Evolutionary conservation across 352 stramenopile species (phyloP), one percentile per base, ranked within the genome.

Genomic region (Lagenidium giganteum): DNA sequence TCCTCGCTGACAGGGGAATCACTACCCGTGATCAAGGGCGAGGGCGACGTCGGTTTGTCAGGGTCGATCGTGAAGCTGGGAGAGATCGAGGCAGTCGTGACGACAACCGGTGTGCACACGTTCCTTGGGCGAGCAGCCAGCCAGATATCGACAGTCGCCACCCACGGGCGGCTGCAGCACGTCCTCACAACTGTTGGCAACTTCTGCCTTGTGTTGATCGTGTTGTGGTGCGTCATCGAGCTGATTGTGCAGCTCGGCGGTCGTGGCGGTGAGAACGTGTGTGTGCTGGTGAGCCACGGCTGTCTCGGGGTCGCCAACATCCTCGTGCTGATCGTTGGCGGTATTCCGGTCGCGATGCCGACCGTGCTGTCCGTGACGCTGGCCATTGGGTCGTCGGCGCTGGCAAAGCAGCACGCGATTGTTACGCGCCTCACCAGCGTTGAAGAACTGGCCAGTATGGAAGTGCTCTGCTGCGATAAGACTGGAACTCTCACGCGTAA

Each of bases 391-490:
- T 95, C 87, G 33, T 86, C 83, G 40, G 84, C 74, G 37, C 65
- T 97, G 4, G 72, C 77, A 20, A 88, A 95, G 47, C 67, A 97
- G 51, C 93, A 93, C 52, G 91, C 87, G 30, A 97, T 98, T 45
- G 88, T 98, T 27, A 91, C 87, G 21, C 75, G 87, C 51, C 56
- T 97, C 24, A 90, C 81, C 34, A 93, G 87, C 25, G 96, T 98
- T 67, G 83, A 97, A 47, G 83, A 96, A 47, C 80, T 98, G 54
- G 90, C 88, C 18, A 74, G 62, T 34, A 97, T 97, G 87, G 74
- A 87, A 52, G 78, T 98, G 45, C 64, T 98, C 35, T 98, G 92
- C 72, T 96, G 83, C 28, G 94, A 98, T 67, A 97, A 97, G 77
- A 98, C 91, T 22, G 89, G 87, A 34, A 98, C 91, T 23, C 72